phyloP scores from a whole-genome alignment of 2,329 filamentous ascomycete species.

The Basipetospora chlamydospora region DNA sequence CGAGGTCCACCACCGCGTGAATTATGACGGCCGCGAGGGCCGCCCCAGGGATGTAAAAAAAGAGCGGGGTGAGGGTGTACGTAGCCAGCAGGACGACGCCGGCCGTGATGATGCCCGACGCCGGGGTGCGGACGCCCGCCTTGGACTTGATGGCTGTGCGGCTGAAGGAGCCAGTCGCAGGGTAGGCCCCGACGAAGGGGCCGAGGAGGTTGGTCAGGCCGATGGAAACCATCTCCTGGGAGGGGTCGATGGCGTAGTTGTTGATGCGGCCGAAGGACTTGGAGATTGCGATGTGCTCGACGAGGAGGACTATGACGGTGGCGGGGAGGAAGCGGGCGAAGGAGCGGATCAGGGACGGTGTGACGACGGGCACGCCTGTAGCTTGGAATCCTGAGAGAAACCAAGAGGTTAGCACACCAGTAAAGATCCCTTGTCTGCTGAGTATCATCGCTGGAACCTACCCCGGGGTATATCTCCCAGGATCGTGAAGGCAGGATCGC shows the following conservation, averaged over 20 bases:
- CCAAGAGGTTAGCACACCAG: background rate
- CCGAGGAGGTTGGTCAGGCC: slow-evolving; percentile 61
- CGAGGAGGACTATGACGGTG: slow-evolving; percentile 62
- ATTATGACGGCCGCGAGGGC: slow-evolving; percentile 74
- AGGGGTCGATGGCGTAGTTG: slow-evolving; percentile 69
- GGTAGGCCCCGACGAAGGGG: slow-evolving; percentile 70
- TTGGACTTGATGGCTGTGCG: slow-evolving; percentile 92
- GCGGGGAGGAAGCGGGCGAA: slow-evolving; percentile 55
- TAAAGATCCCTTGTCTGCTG: no score
- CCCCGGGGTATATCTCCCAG: slow-evolving; percentile 65
- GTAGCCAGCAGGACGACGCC: slow-evolving; percentile 70
- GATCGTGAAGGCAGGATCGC: slow-evolving; percentile 56
- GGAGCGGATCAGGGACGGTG: slow-evolving; percentile 41
- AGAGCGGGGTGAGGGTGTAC: slow-evolving; percentile 68
- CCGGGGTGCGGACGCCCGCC: slow-evolving; percentile 73
- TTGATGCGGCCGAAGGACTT: slow-evolving; percentile 72
- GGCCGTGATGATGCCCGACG: slow-evolving; percentile 75
- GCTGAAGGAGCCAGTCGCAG: slow-evolving; percentile 80
- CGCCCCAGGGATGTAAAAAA: slow-evolving; percentile 76
- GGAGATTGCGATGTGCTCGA: slow-evolving; percentile 71
- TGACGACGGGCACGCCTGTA: slow-evolving; percentile 50
- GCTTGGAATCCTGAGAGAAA: slow-evolving; percentile 47
- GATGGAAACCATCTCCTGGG: slow-evolving; percentile 66
- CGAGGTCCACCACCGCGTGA: slow-evolving; percentile 75
- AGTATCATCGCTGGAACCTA: slow-evolving; percentile 20